A percentile compares a stretch with the other conserved stretches of the same genome.
Evolutionary conservation across 2,329 filamentous ascomycete genomes (phyloP).

Genomic region (Colletotrichum cordylinicola): DNA sequence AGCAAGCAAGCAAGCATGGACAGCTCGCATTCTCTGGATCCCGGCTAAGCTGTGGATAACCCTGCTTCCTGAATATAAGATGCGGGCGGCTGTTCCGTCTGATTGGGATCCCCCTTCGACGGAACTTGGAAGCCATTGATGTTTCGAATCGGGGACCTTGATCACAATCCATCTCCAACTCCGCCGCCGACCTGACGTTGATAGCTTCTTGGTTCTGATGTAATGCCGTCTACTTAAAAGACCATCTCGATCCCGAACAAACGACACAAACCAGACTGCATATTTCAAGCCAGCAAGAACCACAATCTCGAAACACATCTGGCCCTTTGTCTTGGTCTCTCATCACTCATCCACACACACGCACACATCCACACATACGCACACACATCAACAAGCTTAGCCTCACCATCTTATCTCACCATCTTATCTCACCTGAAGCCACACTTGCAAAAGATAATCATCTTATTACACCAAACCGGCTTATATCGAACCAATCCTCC

Average conservation of each 20-base stretch:
- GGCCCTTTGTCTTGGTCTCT: not conserved
- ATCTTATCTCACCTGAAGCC: not conserved
- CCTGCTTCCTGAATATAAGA: conserved; percentile 3
- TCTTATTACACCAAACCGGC: not conserved
- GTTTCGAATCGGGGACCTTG: conserved; percentile 17
- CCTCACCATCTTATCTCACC: not conserved
- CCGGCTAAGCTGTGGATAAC: not conserved
- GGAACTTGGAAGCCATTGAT: not conserved
- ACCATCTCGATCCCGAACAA: not conserved
- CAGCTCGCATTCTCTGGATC: conserved; percentile 3
- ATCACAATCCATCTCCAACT: not conserved
- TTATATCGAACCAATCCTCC: not conserved
- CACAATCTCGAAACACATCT: not conserved
- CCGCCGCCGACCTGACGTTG: conserved; percentile 13
- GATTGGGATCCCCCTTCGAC: not conserved
- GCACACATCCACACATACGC: not conserved
- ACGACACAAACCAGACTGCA: not conserved
- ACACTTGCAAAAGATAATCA: not conserved
- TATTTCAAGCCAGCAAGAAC: not conserved
- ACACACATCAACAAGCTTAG: not conserved
- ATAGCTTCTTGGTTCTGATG: not conserved
- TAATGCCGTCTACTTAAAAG: not conserved
- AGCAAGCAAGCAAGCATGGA: not conserved
- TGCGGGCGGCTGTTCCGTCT: not conserved
- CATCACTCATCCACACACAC: not conserved